Evolutionary conservation across 805 yeast genomes (phyloP).

Genomic region (Saccharomyces kudriavzevii): DNA sequence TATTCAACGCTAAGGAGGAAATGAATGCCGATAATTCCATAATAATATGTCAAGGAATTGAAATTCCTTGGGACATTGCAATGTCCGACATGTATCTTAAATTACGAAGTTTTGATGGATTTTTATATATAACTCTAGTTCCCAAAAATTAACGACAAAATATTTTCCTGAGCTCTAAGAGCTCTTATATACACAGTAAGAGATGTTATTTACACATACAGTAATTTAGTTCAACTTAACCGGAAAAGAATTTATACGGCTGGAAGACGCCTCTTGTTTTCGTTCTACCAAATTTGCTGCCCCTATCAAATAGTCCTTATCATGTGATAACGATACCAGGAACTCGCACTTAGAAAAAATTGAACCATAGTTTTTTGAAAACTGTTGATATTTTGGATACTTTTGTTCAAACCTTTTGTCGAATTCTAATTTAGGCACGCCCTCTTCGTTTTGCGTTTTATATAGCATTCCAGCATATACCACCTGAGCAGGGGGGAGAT

Average conservation of each 20-base stretch:
- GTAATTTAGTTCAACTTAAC: not conserved
- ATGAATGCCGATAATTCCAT: slow-evolving; percentile 30
- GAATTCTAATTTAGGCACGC: slow-evolving; percentile 14
- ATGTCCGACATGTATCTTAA: slow-evolving; percentile 39
- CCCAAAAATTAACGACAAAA: not conserved
- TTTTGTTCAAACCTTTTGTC: slow-evolving; percentile 4
- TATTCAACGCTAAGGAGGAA: not conserved
- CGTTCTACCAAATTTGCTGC: slow-evolving; percentile 7
- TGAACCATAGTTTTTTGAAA: slow-evolving; percentile 8
- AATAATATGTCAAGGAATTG: slow-evolving; percentile 50
- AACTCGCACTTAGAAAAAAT: slow-evolving; percentile 6
- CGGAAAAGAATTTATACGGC: too few species aligned
- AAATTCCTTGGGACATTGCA: slow-evolving; percentile 38
- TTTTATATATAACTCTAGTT: slow-evolving; percentile 37
- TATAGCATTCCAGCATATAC: slow-evolving; percentile 21
- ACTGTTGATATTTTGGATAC: slow-evolving; percentile 4
- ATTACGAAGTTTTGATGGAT: slow-evolving; percentile 54
- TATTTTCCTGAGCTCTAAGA: not conserved
- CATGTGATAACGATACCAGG: slow-evolving; percentile 26
- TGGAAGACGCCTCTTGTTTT: not conserved
- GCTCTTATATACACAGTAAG: not conserved
- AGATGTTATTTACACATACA: not conserved
- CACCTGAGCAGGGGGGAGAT: slow-evolving; percentile 24
- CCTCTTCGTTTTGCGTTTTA: slow-evolving; percentile 13
- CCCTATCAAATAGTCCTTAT: slow-evolving; percentile 22